Base-by-base conservation (phyloP, 1,284 basidiomycete genomes). In the Schizophyllum amplum region DNA sequence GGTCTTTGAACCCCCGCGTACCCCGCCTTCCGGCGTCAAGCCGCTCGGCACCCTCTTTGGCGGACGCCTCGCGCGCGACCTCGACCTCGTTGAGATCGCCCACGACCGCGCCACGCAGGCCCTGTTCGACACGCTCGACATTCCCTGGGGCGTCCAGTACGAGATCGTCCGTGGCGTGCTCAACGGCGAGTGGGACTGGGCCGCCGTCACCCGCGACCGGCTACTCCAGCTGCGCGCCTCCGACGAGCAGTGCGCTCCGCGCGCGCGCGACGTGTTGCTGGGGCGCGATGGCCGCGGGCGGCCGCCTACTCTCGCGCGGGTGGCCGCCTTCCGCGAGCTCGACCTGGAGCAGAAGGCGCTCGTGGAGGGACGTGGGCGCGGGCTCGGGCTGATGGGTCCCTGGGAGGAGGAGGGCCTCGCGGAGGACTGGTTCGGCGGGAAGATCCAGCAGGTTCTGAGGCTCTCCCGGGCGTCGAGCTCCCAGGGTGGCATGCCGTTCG, bases 311-410 rank as follows among this genome's bases (percentile, higher is more conserved):
- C 25, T 49, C 49, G 13, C 47, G 55, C 42, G 46, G 50, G 13
- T 46, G 56, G 49, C 60, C 53, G 61, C 24, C 17, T 56, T 55
- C 5, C 33, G 33, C 23, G 87, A 90, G 63, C 75, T 85, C 0
- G 86, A 89, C 63, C 77, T 83, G 0, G 87, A 90, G 61, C 82
- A 87, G 55, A 66, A 65, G 0, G 84, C 86, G 0, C 75, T 86
- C 4, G 13, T 73, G 3, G 84, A 88, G 62, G 73, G 79, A 54
- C 57, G 64, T 7, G 70, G 66, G 17, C 80, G 86, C 4, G 84
- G 84, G 0, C 67, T 89, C 0, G 87, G 87, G 0, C 71, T 85
- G 1, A 75, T 75, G 71, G 81, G 82, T 2, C 53, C 25, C 17
- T 58, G 53, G 51, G 54, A 51, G 9, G 24, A 5, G 5, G 86